Evolutionary conservation across 2,329 filamentous ascomycete genomes (phyloP).

Genomic region (Venturiaceae sp.): DNA sequence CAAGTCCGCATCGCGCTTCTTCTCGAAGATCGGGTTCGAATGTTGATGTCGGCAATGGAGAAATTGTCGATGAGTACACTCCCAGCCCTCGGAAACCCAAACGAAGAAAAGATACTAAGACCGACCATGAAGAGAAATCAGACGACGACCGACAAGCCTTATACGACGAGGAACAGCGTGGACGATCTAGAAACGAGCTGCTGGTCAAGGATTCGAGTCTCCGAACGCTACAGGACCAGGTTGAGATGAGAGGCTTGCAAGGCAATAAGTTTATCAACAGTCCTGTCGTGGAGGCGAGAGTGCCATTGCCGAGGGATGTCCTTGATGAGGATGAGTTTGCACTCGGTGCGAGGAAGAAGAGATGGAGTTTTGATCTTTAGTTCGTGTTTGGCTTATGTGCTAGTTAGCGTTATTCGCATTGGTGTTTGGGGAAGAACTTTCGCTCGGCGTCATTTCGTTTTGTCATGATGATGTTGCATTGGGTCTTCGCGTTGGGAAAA

Average conservation of each 20-base stretch:
- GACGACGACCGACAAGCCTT: not conserved
- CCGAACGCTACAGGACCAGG: not conserved
- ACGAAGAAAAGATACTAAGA: not conserved
- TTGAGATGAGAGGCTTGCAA: not conserved
- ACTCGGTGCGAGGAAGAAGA: not conserved
- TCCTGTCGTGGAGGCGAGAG: constrained; percentile 2
- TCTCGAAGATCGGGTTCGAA: not conserved
- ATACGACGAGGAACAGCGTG: not conserved
- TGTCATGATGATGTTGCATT: not conserved
- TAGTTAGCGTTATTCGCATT: not conserved
- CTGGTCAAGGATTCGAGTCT: constrained; percentile 6
- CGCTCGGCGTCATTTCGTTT: not conserved
- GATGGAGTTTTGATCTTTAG: not conserved
- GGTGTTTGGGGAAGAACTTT: not conserved
- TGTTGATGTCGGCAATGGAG: not conserved
- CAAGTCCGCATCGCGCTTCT: not conserved
- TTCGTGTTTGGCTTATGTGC: not conserved
- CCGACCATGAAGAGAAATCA: not conserved
- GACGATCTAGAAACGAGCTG: not conserved
- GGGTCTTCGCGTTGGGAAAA: not conserved
- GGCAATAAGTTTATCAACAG: constrained; percentile 1
- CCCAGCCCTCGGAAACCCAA: constrained; percentile 3
- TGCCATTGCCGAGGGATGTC: constrained; percentile 1
- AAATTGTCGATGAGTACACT: not conserved
- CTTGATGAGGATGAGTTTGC: not conserved